Evolutionary conservation across 1,284 basidiomycete species (phyloP), one percentile per base, ranked within the genome.

Genomic region (Malassezia sympodialis): DNA sequence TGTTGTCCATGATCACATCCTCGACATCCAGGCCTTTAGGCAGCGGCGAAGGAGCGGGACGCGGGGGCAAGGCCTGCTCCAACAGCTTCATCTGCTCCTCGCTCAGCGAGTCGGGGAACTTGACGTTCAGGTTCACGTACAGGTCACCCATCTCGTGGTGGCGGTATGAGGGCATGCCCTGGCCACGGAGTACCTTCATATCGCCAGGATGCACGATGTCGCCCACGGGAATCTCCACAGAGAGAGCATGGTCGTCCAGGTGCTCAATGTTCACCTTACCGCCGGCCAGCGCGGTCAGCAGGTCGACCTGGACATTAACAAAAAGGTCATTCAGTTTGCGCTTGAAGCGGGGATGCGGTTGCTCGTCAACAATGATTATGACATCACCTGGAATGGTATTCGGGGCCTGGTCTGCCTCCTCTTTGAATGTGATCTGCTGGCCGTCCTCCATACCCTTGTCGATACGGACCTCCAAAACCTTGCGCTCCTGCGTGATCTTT

Each of bases 371-470:
- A 53, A 96, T 88, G 66, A 99, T 98, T 55, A 96, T 83, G 17
- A 99, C 94, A 67, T 99, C 94, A 65, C 94, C 94, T 1, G 94
- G 86, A 56, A 88, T 82, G 34, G 88, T 84, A 32, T 82, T 85
- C 5, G 94, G 93, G 6, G 88, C 84, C 77, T 99, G 93, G 76
- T 99, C 94, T 68, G 88, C 90, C 79, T 98, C 94, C 56, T 94
- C 93, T 56, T 81, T 77, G 78, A 98, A 99, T 55, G 83, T 84
- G 76, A 99, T 90, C 21, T 90, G 91, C 78, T 96, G 90, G 28
- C 94, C 94, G 54, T 86, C 86, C 79, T 89, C 90, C 94, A 98
- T 98, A 54, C 94, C 94, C 81, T 93, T 96, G 82, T 98, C 94
- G 81, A 99, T 88, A 76, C 96, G 89, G 24, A 98, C 94, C 78